phyloP scores from a whole-genome alignment of 352 stramenopile species.

The Phytophthora kernoviae region DNA sequence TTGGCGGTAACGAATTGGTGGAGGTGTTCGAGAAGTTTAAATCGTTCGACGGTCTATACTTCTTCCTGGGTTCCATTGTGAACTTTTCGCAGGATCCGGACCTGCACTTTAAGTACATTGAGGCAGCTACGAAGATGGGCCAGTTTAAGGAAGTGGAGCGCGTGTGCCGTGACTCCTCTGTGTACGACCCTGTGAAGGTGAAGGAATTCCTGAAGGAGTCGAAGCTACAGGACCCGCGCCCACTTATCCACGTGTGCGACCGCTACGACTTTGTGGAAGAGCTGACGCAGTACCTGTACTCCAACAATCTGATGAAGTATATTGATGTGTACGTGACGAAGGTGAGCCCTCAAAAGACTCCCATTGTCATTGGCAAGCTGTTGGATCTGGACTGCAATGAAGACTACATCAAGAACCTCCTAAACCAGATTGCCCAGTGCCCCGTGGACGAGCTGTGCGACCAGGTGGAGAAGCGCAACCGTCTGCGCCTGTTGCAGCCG shows the following conservation, averaged over 20 bases:
- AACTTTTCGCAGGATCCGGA: slow-evolving; percentile 98
- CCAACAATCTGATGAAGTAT: slow-evolving; percentile 99
- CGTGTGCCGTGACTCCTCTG: slow-evolving; percentile 99
- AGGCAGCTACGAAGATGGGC: slow-evolving; percentile 98
- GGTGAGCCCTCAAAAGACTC: slow-evolving; percentile 97
- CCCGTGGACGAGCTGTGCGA: slow-evolving; percentile 98
- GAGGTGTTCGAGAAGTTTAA: slow-evolving; percentile 99
- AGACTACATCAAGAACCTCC: slow-evolving; percentile 99
- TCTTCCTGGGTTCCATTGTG: slow-evolving; percentile 99
- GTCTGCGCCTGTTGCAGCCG: slow-evolving; percentile 97
- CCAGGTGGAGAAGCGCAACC: slow-evolving; percentile 99
- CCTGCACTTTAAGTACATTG: slow-evolving; percentile 99
- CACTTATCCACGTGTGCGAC: slow-evolving; percentile 99
- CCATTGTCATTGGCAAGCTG: slow-evolving; percentile 98
- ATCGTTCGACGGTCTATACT: slow-evolving; percentile 98
- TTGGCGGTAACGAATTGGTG: slow-evolving; percentile 95
- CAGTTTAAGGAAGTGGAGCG: slow-evolving; percentile 99
- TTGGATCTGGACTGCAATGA: slow-evolving; percentile 98
- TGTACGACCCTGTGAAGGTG: slow-evolving; percentile 99
- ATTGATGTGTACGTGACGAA: slow-evolving; percentile 99
- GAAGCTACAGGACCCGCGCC: slow-evolving; percentile 98
- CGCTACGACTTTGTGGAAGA: slow-evolving; percentile 99
- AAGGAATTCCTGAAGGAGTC: slow-evolving; percentile 99
- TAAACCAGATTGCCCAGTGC: slow-evolving; percentile 96
- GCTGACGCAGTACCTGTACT: slow-evolving; percentile 99